Evolutionary conservation across 164 flowering plant genomes (phyloP), one percentile per base, ranked within the genome.

Genomic region (Vitis amurensis): DNA sequence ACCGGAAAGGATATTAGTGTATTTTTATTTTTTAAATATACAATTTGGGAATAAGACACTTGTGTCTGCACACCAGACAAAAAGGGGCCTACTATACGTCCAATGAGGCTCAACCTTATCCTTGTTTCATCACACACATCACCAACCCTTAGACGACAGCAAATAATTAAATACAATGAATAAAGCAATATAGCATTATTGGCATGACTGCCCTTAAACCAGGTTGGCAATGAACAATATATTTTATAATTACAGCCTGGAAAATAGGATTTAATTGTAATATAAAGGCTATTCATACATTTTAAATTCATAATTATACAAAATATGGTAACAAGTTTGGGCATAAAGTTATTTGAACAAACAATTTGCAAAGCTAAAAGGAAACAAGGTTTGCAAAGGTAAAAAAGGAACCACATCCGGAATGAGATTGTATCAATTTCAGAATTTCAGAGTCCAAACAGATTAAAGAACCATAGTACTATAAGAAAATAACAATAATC

Each of bases 41-140:
- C 12, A 50, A 37, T 37, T 37, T 27, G 49, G 31, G 49, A 51
- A 55, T 55, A 56, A 31, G 4, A 12, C 51, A 31, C 7, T 48
- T 14, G 19, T 66, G 61, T 64, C 61, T 66, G 58, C 67, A 60
- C 44, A 65, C 59, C 62, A 66, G 71, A 75, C 74, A 69, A 64
- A 64, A 37, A 64, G 2, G 52, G 70, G 64, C 55, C 61, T 62
- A 52, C 44, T 17, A 44, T 66, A 64, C 7, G n/a, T 53, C 60
- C 17, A 19, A 66, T 50, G 37, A 10, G 37, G 55, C 72, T 63
- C 69, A 68, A n/a, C 64, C 55, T 64, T 48, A 70, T 55, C 64
- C 61, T 5, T 49, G 70, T 4, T 15, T 15, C 63, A 65, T 29
- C 49, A 55, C 50, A 64, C 48, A 44, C 27, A 14, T 63, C 55